A percentile compares a stretch with the other conserved stretches of the same genome.
These are phyloP conservation scores for Rheum nobile DNA, from an alignment of 148 eudicot genomes.

Conservation along the genomic window DNA sequence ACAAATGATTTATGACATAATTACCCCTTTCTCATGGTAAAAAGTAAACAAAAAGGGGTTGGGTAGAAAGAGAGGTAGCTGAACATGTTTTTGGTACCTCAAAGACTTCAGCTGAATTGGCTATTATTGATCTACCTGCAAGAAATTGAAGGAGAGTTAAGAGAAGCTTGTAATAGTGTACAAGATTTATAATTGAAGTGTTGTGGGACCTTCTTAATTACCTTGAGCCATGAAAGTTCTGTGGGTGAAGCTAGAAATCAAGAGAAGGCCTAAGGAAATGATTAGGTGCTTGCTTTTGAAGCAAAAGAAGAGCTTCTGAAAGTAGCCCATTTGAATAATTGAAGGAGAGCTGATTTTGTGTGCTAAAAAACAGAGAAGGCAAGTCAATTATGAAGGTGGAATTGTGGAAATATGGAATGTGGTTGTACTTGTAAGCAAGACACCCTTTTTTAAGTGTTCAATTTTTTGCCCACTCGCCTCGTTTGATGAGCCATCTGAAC, in stretches of 20 bases:
- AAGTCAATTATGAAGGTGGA: background rate
- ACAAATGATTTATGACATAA: background rate
- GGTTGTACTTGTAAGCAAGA: background rate
- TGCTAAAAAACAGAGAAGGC: background rate
- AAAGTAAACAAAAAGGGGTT: background rate
- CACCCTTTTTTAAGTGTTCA: background rate
- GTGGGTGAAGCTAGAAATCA: conserved; percentile 18
- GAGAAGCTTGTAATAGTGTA: background rate
- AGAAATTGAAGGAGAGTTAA: background rate
- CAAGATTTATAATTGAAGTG: background rate
- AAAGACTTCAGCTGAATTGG: conserved; percentile 11
- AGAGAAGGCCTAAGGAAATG: conserved; percentile 14
- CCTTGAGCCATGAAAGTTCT: conserved; percentile 26
- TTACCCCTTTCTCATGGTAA: background rate
- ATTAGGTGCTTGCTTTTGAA: conserved; percentile 7
- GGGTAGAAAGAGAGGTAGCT: too few species aligned
- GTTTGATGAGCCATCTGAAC: background rate
- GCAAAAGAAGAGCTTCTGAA: conserved; percentile 9
- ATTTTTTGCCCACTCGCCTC: background rate
- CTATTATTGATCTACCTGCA: conserved; percentile 27
- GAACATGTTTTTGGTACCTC: background rate
- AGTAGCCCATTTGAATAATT: conserved; percentile 12
- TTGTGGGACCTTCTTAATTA: conserved; percentile 11
- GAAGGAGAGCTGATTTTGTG: too few species aligned
- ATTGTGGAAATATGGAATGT: background rate